Conservation (phyloP, 768 basidiomycete species). For the Phanerodontia chrysosporium region DNA sequence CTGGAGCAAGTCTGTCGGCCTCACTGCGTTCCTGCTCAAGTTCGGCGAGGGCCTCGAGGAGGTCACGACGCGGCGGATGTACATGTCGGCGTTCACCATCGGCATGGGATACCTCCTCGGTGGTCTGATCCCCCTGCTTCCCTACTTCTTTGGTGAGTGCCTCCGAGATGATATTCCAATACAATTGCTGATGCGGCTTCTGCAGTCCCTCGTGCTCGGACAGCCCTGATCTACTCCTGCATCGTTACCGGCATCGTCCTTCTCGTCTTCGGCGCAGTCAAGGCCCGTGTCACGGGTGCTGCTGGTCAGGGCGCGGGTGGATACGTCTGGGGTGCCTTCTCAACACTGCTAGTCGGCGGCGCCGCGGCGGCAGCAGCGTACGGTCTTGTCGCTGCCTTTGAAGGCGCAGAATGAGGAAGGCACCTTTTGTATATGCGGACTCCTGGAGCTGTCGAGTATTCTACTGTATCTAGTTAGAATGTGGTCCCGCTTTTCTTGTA, state of each 20-base stretch:
- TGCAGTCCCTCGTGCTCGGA: slow-evolving; percentile 52
- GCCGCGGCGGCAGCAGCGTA: slow-evolving; percentile 79
- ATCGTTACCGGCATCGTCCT: slow-evolving; percentile 82
- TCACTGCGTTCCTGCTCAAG: slow-evolving; percentile 92
- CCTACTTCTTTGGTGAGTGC: slow-evolving; percentile 73
- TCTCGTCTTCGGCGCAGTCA: slow-evolving; percentile 87
- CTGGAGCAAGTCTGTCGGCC: slow-evolving; percentile 76
- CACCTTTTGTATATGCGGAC: background rate
- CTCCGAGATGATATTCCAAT: background rate
- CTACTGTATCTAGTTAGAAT: background rate
- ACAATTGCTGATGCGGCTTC: background rate
- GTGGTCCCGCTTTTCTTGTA: background rate
- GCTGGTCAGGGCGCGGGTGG: slow-evolving; percentile 59
- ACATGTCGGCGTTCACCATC: slow-evolving; percentile 91
- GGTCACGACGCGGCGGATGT: slow-evolving; percentile 77
- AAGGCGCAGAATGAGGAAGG: slow-evolving; percentile 18
- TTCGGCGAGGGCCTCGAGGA: slow-evolving; percentile 97
- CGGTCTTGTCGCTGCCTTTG: slow-evolving; percentile 50
- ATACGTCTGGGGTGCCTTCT: slow-evolving; percentile 84
- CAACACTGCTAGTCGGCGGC: slow-evolving; percentile 87
- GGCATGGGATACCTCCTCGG: slow-evolving; percentile 92
- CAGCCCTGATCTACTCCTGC: slow-evolving; percentile 69
- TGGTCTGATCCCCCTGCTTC: slow-evolving; percentile 87
- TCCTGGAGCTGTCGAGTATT: background rate
- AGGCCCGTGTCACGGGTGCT: slow-evolving; percentile 80